Base-by-base conservation (phyloP, 805 yeast species). In the Nakazawaea peltata region DNA sequence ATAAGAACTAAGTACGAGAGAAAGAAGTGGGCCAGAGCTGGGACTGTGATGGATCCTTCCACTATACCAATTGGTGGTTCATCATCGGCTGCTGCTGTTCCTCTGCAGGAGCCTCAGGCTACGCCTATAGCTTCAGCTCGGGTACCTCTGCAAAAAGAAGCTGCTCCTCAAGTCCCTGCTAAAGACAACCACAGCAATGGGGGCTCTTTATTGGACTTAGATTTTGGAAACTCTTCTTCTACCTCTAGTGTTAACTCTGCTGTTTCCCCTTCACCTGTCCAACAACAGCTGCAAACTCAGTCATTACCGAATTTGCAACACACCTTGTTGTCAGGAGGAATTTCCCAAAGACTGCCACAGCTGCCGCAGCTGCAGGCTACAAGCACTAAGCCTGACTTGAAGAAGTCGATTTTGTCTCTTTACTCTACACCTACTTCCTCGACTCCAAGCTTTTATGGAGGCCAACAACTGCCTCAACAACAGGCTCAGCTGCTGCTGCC, bases 1-100 rank as follows among this genome's bases (percentile, higher is more conserved):
- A 87, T 92, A 38, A 71, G 92, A 48, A 87, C 95, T 9, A 92
- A 92, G 56, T 92, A 92, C 55, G 97, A 87, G 46, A 54, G 81
- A 61, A 85, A 80, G 58, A 82, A 88, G 50, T 92, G 98, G 98
- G 77, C 71, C 2, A 59, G 67, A 8, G 63, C 77, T n/a, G 19
- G 62, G 4, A 51, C 54, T 9, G 54, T 77, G 13, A 86, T 88
- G 2, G 77, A 79, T 46, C 86, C 90, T 3, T 51, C 63, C 41
- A 46, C 69, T 4, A 47, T 68, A 21, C 30, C 32, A 14, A 30
- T 36, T 15, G 42, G 26, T 11, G 10, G 23, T 10, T 21, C 23
- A 8, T 7, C 10, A 21, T 21, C 34, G 2, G 4, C 26, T 9
- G 6, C 9, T 25, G 13, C 14, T 8, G 14, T 25, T 25, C 14